Evolutionary conservation across 2,329 filamentous ascomycete genomes (phyloP).

Genomic region (Phaeosphaeria sp.): DNA sequence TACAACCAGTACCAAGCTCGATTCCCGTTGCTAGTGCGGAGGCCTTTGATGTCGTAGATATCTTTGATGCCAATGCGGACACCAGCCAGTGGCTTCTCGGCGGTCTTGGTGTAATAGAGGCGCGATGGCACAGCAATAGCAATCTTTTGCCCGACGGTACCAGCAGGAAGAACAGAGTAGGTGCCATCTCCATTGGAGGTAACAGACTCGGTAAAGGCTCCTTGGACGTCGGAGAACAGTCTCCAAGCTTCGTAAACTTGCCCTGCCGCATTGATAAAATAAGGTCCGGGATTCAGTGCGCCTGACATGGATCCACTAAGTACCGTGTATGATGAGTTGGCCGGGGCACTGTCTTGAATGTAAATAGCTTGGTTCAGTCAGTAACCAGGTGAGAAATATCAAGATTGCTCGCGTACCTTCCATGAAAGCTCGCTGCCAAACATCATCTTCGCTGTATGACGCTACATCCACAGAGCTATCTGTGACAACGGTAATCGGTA

Average conservation of each 20-base stretch:
- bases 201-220: constrained; percentile 58
- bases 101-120: constrained; percentile 62
- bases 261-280: constrained; percentile 57
- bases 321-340: constrained; percentile 26
- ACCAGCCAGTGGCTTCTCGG: constrained; percentile 64
- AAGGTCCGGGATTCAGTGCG: constrained; percentile 54
- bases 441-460: constrained; percentile 49
- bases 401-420: constrained; percentile 27
- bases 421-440: constrained; percentile 50
- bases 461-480: constrained; percentile 26
- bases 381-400: constrained; percentile 18
- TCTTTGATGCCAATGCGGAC: constrained; percentile 69
- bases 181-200: constrained; percentile 48
- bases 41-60: constrained; percentile 64
- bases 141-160: constrained; percentile 48
- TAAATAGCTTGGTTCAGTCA: constrained; percentile 35
- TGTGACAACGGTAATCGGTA: constrained; percentile 49
- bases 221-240: constrained; percentile 57
- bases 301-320: constrained; percentile 22
- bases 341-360: constrained; percentile 27
- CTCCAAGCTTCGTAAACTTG: constrained; percentile 57
- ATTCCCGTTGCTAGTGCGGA: constrained; percentile 64
- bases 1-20: constrained; percentile 64
- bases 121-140: constrained; percentile 62
- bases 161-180: constrained; percentile 52